Base-by-base conservation (phyloP, 352 stramenopile genomes). In the Globisporangium nodosum region DNA sequence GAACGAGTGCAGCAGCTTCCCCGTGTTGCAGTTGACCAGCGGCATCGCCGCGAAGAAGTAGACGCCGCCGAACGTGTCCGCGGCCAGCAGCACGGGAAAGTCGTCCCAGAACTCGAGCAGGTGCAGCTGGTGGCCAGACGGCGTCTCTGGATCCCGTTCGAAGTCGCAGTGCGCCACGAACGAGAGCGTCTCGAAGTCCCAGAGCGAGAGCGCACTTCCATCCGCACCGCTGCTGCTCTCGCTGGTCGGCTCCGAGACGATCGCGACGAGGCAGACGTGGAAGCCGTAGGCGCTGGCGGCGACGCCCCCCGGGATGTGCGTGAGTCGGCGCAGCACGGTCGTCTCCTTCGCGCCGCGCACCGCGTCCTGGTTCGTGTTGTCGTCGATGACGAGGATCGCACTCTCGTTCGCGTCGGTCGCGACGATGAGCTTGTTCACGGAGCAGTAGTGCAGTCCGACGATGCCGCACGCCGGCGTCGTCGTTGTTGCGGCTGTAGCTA, bases 141-240 rank as follows among this genome's bases (percentile, higher is more conserved):
- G 57, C 5, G 61, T 9, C 8, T 40, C 35, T 9, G 35, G 35
- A 12, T 40, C 35, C 8, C 8, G 35, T 15, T 40, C 45, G 15
- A 69, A 73, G 3, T 56, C 68, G 43, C 77, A 90, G 16, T 69
- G 50, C 5, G 57, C 66, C 7, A 82, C 59, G 18, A 81, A 71
- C 0, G 69, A 61, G 0, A 94, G 66, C 15, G 79, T 88, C 55
- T 94, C 82, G 43, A 92, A 92, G 50, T 91, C 81, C 84, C 84
- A 95, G 37, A 92, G 64, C 13, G 69, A 77, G 47, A 92, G 43
- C 13, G 8, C 58, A n/a, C 37, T 69, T 40, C 63, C 68, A 31
- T 48, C 63, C 0, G 66, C 63, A n/a, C 74, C 66, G n/a, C 37
- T 68, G 39, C 63, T 66, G 33, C 50, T 60, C 0, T 69, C 63